Percentiles rank a stretch among this genome's conserved stretches.
Evolutionary conservation across 495 filamentous ascomycete genomes (phyloP).

Genomic region (Rhizodiscina lignyota): DNA sequence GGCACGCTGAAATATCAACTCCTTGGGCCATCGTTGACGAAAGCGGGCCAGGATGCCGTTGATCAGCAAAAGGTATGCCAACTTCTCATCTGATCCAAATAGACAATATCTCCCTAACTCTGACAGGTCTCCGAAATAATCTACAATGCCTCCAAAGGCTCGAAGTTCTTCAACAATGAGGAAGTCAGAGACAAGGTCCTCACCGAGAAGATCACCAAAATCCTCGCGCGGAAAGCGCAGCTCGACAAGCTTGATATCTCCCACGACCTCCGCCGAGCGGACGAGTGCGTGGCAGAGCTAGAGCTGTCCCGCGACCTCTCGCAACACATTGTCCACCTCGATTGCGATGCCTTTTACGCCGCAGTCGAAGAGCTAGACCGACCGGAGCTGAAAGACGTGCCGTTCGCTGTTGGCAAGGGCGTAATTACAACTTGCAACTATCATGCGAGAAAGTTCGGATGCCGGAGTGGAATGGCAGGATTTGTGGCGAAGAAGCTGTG

Average conservation of each 20-base stretch:
- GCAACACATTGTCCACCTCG: constrained; percentile 76
- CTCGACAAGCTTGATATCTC: constrained; percentile 63
- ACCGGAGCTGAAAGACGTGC: constrained; percentile 74
- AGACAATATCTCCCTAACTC: not conserved
- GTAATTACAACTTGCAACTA: constrained; percentile 96
- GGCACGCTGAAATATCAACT: constrained; percentile 50
- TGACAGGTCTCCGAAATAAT: constrained; percentile 82
- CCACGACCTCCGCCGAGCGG: constrained; percentile 53
- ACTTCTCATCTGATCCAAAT: not conserved
- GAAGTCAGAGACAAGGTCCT: constrained; percentile 65
- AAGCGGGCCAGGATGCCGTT: constrained; percentile 87
- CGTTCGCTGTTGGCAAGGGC: constrained; percentile 85
- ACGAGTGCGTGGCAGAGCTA: constrained; percentile 66
- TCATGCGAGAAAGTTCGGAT: constrained; percentile 73
- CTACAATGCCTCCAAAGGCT: constrained; percentile 90
- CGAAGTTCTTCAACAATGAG: constrained; percentile 92
- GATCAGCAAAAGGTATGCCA: constrained; percentile 62
- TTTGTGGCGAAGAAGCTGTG: constrained; percentile 94
- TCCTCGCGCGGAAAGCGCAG: constrained; percentile 56
- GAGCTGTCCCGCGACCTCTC: constrained; percentile 66
- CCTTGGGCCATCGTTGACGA: constrained; percentile 85
- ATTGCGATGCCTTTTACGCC: constrained; percentile 97
- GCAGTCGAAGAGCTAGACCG: constrained; percentile 86
- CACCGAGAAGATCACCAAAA: constrained; percentile 72
- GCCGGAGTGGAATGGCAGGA: constrained; percentile 83